phyloP scores from a whole-genome alignment of 345 rosid species.

The Erucastrum elatum region DNA sequence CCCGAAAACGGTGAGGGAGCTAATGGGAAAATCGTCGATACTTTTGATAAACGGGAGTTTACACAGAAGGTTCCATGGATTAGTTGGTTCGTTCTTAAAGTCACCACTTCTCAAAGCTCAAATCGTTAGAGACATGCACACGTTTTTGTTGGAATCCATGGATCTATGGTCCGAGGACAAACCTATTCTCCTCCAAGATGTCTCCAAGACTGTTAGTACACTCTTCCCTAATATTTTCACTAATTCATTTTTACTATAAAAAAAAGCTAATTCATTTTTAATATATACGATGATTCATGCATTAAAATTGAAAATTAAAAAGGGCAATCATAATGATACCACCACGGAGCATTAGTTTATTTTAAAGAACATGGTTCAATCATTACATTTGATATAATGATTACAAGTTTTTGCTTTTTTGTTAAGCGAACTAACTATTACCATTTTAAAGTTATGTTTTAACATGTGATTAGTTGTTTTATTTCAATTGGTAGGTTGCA shows the following conservation, averaged over 20 bases:
- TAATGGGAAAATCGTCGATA: conserved; percentile 95
- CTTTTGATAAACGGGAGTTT: conserved; percentile 77
- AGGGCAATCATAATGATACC: conserved; percentile 15
- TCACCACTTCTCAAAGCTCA: conserved; percentile 84
- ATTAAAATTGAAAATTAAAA: neutral
- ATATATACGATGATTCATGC: neutral
- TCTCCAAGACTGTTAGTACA: conserved; percentile 71
- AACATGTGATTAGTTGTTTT: neutral
- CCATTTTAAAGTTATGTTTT: neutral
- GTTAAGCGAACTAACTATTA: conserved; percentile 14
- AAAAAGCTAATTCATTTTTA: neutral
- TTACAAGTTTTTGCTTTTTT: conserved; percentile 19
- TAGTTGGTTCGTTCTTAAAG: conserved; percentile 84
- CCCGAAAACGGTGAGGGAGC: conserved; percentile 88
- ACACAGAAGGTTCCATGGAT: conserved; percentile 90
- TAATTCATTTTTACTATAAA: neutral
- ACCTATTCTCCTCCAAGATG: conserved; percentile 76
- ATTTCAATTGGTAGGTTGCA: conserved; percentile 58
- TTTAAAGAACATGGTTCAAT: conserved; percentile 37
- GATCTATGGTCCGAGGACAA: conserved; percentile 65
- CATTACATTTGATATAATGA: conserved; percentile 33
- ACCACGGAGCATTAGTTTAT: neutral
- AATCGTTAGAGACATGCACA: conserved; percentile 76
- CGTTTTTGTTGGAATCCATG: conserved; percentile 69
- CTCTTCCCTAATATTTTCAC: neutral